Conservation (phyloP, 805 yeast genomes). For the Starmerella stellata region DNA sequence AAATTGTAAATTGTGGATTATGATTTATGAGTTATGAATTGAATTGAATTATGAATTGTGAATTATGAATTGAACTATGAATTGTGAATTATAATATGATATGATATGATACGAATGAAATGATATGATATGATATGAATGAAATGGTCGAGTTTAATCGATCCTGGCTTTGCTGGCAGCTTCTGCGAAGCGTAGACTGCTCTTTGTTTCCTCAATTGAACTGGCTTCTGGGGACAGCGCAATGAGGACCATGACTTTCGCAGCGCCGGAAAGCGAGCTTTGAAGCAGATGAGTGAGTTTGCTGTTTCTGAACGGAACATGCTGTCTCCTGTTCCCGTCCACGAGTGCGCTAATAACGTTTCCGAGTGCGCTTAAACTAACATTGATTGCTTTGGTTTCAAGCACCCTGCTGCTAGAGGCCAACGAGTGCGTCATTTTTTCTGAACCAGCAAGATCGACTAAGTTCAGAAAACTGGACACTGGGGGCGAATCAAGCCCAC, state of each 20-base stretch:
- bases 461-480: slow-evolving; percentile 51
- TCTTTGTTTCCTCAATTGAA: slow-evolving; percentile 60
- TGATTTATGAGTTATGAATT: no score
- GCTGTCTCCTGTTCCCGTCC: slow-evolving; percentile 24
- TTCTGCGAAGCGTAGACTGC: slow-evolving; percentile 75
- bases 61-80: no score
- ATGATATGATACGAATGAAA: no score
- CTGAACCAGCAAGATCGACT: slow-evolving; percentile 90
- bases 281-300: slow-evolving; percentile 68
- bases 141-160: not conserved
- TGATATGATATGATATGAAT: no score
- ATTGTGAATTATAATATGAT: no score
- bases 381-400: slow-evolving; percentile 81
- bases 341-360: slow-evolving; percentile 69
- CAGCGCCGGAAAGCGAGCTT: slow-evolving; percentile 64
- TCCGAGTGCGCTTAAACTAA: slow-evolving; percentile 70
- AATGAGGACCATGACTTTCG: slow-evolving; percentile 87
- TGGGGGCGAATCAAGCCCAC: slow-evolving; percentile 24
- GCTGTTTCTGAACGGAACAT: slow-evolving; percentile 54
- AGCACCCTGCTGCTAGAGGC: slow-evolving; percentile 62
- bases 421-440: slow-evolving; percentile 55
- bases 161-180: slow-evolving; percentile 21
- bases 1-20: no score
- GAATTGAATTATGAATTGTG: no score
- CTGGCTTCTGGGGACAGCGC: slow-evolving; percentile 51